Evolutionary conservation across 2,329 filamentous ascomycete genomes (phyloP).

Genomic region (Aschersonia sp.): DNA sequence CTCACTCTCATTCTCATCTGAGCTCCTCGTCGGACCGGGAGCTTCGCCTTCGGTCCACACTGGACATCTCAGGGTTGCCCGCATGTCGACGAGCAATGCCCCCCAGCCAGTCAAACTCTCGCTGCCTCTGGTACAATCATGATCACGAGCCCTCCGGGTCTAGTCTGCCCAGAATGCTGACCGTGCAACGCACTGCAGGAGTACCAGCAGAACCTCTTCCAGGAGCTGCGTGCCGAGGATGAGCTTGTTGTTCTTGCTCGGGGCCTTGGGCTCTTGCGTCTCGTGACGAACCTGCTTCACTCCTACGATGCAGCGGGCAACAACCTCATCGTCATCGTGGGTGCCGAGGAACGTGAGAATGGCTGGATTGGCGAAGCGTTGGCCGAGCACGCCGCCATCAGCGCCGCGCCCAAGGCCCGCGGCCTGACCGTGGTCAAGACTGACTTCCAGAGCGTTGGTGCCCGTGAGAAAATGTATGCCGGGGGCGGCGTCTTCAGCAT

Average conservation of each 20-base stretch:
- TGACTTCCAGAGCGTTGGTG: slow-evolving; percentile 74
- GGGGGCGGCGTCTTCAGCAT: slow-evolving; percentile 88
- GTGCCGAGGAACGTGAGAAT: slow-evolving; percentile 86
- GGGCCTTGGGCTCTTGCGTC: slow-evolving; percentile 78
- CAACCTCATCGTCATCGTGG: slow-evolving; percentile 79
- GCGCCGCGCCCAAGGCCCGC: slow-evolving; percentile 64
- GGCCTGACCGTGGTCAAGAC: slow-evolving; percentile 90
- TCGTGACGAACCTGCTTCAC: slow-evolving; percentile 92
- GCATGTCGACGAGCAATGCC: slow-evolving; percentile 39
- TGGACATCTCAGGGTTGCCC: slow-evolving; percentile 6
- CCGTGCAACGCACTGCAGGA: slow-evolving; percentile 29
- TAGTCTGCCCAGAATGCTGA: background rate
- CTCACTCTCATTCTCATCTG: too few species aligned
- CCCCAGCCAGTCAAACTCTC: slow-evolving; percentile 67
- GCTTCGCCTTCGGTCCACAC: too few species aligned
- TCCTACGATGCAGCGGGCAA: slow-evolving; percentile 93
- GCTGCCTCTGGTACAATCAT: slow-evolving; percentile 36
- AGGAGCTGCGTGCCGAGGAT: slow-evolving; percentile 79
- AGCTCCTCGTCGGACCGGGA: too few species aligned
- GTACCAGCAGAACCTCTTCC: slow-evolving; percentile 93
- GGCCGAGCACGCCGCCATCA: slow-evolving; percentile 88
- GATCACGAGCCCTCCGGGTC: background rate
- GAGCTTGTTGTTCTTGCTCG: slow-evolving; percentile 84
- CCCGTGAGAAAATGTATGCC: slow-evolving; percentile 82
- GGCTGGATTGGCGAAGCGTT: slow-evolving; percentile 92